Conservation (phyloP, 2,329 filamentous ascomycete species). For the Graphium sp. region DNA sequence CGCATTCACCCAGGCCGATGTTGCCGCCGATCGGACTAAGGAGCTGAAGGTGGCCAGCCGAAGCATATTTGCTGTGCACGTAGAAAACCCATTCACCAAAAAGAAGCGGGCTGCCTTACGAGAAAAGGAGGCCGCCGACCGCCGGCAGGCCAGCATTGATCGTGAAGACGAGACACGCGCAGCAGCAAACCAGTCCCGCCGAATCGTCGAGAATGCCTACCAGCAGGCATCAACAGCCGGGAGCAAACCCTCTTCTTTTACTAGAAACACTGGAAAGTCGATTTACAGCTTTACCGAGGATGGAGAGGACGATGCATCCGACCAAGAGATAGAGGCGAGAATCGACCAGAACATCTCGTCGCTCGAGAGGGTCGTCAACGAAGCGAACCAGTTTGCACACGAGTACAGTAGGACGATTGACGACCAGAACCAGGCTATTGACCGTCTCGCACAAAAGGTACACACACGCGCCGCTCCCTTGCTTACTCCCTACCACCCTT, state of each 20-base stretch:
- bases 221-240: constrained; percentile 1
- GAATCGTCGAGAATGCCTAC: neutral
- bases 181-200: constrained; percentile 9
- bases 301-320: constrained; percentile 43
- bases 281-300: neutral
- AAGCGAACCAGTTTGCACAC: constrained; percentile 56
- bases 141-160: constrained; percentile 48
- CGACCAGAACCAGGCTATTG: constrained; percentile 58
- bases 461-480: neutral
- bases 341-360: constrained; percentile 46
- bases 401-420: constrained; percentile 64
- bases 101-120: constrained; percentile 44
- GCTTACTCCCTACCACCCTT: neutral
- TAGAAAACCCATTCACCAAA: constrained; percentile 62
- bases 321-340: constrained; percentile 24
- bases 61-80: constrained; percentile 80
- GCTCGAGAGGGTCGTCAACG: constrained; percentile 52
- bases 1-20: constrained; percentile 56
- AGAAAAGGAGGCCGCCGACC: constrained; percentile 53
- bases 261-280: neutral
- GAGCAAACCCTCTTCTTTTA: too few relatives aligned
- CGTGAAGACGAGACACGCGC: constrained; percentile 44
- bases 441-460: constrained; percentile 64
- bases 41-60: constrained; percentile 76
- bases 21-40: constrained; percentile 63